Base-by-base conservation (phyloP, 2,329 filamentous ascomycete species). In the Pyricularia grisea region DNA sequence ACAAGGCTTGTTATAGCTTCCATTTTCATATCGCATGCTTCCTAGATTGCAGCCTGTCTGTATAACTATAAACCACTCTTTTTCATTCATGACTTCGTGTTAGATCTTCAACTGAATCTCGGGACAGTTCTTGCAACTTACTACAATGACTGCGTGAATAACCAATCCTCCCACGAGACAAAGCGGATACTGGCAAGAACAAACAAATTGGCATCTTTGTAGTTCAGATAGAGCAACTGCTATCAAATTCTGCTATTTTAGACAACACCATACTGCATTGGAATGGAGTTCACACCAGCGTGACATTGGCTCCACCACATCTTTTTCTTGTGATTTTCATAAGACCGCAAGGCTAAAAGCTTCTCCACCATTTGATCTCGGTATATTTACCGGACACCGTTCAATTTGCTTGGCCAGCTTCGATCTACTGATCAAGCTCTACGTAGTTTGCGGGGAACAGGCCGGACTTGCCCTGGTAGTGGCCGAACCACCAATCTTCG, bases 401-500 rank as follows among this genome's bases (percentile, higher is more conserved):
- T 27, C 58, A 27, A 17, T 10, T 20, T 61, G 23, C 58, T 14
- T 61, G 9, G n/a, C 23, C 25, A 3, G 25, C 61, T 12, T 66
- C 65, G 7, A 50, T 36, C 31, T 36, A 76, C 25, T 71, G 68
- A 71, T 87, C 79, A 68, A 90, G 79, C 77, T 89, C 81, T 72
- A 91, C 89, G 74, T 91, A 91, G 77, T 91, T 90, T 76, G 88
- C 85, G 14, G 89, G 89, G 87, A 99, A 99, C 65, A 99, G 85
- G 71, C 95, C 95, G 33, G 87, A 86, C 70, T 90, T 86, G 67
- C 93, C 93, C 30, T 89, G 85, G 79, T 91, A 96, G 75, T 92
- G 88, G 70, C 95, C 95, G 74, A 94, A 91, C 95, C 95, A 99
- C 95, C 95, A 99, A 77, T 99, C 95, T 73, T 98, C 94, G 75